These are phyloP conservation scores for Periconia sp. DNA, from an alignment of 2,329 filamentous ascomycete species.

Conservation along the genomic window DNA sequence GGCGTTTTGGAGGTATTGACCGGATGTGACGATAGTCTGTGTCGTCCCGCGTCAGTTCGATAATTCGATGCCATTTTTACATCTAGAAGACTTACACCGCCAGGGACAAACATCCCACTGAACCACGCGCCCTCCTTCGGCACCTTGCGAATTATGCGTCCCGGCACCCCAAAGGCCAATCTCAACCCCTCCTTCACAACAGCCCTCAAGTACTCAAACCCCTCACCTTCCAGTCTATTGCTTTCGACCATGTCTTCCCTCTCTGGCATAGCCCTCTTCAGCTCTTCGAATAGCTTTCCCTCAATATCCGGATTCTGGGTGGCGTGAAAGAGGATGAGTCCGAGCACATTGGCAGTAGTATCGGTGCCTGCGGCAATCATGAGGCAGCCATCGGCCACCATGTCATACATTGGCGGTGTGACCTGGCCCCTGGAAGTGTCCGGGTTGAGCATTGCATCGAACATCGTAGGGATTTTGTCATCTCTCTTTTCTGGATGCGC, in stretches of 20 bases:
- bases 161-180: conserved; percentile 17
- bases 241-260: conserved; percentile 9
- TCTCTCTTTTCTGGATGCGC: too few species aligned
- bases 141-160: conserved; percentile 10
- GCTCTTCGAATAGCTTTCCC: conserved; percentile 7
- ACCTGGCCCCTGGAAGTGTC: conserved; percentile 12
- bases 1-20: conserved; percentile 20
- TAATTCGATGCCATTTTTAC: too few species aligned
- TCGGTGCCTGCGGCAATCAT: conserved; percentile 25
- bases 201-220: conserved; percentile 17
- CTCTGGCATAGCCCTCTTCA: conserved; percentile 7
- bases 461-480: too few species aligned
- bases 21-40: too few species aligned
- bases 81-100: too few species aligned
- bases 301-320: conserved; percentile 14
- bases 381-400: conserved; percentile 19
- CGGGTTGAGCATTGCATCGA: too few species aligned
- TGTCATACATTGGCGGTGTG: conserved; percentile 12
- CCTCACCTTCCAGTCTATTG: conserved; percentile 10
- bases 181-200: conserved; percentile 20
- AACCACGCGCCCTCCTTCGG: conserved; percentile 15
- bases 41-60: too few species aligned
- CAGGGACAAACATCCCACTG: too few species aligned
- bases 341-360: conserved; percentile 17
- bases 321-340: conserved; percentile 15